phyloP scores from a whole-genome alignment of 345 rosid genomes.

The Heritiera littoralis region DNA sequence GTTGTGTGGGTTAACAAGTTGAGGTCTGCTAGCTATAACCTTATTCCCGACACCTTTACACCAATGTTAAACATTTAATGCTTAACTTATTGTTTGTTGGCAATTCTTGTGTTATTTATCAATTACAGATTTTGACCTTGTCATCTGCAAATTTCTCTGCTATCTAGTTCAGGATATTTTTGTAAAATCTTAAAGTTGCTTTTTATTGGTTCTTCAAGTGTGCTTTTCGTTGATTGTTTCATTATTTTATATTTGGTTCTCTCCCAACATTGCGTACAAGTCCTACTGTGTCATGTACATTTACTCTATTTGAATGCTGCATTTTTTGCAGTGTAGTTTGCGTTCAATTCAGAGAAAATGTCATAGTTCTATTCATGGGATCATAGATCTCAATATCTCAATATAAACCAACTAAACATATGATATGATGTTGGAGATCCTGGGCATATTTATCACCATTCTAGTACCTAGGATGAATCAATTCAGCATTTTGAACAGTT shows the following conservation, averaged over 20 bases:
- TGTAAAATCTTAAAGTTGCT: not conserved
- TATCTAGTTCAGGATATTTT: not conserved
- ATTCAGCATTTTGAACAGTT: slow-evolving; percentile 2
- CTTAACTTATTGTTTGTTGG: not conserved
- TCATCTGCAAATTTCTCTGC: slow-evolving; percentile 1
- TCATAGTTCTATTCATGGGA: not conserved
- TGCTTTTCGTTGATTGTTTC: not conserved
- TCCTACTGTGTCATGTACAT: not conserved
- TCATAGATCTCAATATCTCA: not conserved
- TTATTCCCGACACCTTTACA: not conserved
- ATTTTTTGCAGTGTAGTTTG: not conserved
- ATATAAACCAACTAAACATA: not conserved
- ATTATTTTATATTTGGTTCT: slow-evolving; percentile 8
- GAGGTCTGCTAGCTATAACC: slow-evolving; percentile 46
- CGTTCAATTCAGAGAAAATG: slow-evolving; percentile 10
- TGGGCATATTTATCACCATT: slow-evolving; percentile 4
- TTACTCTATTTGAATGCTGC: not conserved
- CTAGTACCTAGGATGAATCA: not conserved
- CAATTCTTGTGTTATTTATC: not conserved
- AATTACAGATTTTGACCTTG: not conserved
- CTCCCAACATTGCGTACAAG: not conserved
- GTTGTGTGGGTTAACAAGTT: slow-evolving; percentile 97
- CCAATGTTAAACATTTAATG: slow-evolving; percentile 16
- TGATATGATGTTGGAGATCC: not conserved
- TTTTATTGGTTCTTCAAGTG: not conserved